Percentiles rank a stretch among this genome's conserved stretches.
phyloP scores from a whole-genome alignment of 192 early-diverging fungal species.

The Podila horticola region DNA sequence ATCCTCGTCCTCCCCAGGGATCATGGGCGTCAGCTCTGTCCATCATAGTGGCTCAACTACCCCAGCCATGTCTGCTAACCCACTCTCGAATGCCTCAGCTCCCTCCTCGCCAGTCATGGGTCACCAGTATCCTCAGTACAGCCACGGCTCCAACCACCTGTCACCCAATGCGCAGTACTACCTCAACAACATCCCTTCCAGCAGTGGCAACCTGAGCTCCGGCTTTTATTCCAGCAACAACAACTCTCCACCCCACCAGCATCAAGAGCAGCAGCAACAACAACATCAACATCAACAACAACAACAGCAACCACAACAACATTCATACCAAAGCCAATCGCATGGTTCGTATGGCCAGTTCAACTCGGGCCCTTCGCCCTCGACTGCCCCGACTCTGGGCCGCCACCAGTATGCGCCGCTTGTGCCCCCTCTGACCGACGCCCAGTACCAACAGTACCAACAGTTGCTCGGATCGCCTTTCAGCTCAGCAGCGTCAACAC shows the following conservation, averaged over 20 bases:
- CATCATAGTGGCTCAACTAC: slow-evolving; percentile 43
- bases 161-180: slow-evolving; percentile 1
- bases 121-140: slow-evolving; percentile 38
- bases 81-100: slow-evolving; percentile 15
- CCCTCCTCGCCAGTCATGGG: slow-evolving; percentile 36
- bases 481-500: slow-evolving; percentile 42
- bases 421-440: slow-evolving; percentile 44
- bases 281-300: slow-evolving; percentile 22
- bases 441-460: slow-evolving; percentile 41
- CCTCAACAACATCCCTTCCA: slow-evolving; percentile 19
- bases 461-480: slow-evolving; percentile 40
- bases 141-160: slow-evolving; percentile 11
- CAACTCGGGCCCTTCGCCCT: not conserved
- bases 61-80: slow-evolving; percentile 23
- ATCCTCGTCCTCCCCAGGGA: slow-evolving; percentile 13
- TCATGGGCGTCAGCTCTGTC: slow-evolving; percentile 15
- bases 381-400: slow-evolving; percentile 2
- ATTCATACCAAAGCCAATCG: slow-evolving; percentile 11
- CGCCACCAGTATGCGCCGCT: slow-evolving; percentile 40
- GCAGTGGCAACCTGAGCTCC: slow-evolving; percentile 19
- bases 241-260: slow-evolving; percentile 7
- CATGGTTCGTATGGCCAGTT: slow-evolving; percentile 7
- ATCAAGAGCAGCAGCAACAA: slow-evolving; percentile 21
- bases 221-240: slow-evolving; percentile 32
- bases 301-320: slow-evolving; percentile 10